Percentiles rank a stretch among this genome's conserved stretches.
These are phyloP conservation scores for Acanthamoeba royreba DNA, from an alignment of 208 protist genomes.

Conservation along the genomic window DNA sequence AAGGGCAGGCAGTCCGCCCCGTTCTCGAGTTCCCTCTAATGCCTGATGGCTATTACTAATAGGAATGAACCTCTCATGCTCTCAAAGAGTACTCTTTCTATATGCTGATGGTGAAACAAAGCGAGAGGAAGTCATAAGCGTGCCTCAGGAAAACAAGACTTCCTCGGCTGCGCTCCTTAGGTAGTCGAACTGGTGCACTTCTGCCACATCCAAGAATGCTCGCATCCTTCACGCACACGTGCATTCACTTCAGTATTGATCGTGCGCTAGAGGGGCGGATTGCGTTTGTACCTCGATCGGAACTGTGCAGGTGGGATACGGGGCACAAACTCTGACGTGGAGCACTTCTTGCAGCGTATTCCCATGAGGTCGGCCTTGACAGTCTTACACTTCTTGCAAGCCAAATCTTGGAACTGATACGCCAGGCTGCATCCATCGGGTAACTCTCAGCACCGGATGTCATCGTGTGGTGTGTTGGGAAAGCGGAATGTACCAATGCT, in stretches of 20 bases:
- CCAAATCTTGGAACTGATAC: constrained; percentile 76
- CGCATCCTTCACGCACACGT: background rate
- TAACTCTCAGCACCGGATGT: too few species aligned
- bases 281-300: background rate
- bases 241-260: background rate
- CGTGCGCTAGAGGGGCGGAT: background rate
- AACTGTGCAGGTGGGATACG: background rate
- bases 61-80: too few species aligned
- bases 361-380: constrained; percentile 66
- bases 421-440: background rate
- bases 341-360: constrained; percentile 45
- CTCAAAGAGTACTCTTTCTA: too few species aligned
- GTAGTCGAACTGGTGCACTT: constrained; percentile 26
- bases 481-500: background rate
- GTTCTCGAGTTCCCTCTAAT: too few species aligned
- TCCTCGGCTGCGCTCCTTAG: background rate
- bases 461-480: background rate
- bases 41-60: too few species aligned
- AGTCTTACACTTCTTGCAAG: constrained; percentile 63
- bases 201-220: background rate
- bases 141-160: background rate
- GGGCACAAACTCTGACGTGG: background rate
- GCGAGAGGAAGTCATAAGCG: too few species aligned
- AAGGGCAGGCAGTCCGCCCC: too few species aligned
- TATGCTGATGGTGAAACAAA: too few species aligned